These are phyloP conservation scores for Volvox africanus DNA, from an alignment of 139 green algal species.

Conservation along the genomic window DNA sequence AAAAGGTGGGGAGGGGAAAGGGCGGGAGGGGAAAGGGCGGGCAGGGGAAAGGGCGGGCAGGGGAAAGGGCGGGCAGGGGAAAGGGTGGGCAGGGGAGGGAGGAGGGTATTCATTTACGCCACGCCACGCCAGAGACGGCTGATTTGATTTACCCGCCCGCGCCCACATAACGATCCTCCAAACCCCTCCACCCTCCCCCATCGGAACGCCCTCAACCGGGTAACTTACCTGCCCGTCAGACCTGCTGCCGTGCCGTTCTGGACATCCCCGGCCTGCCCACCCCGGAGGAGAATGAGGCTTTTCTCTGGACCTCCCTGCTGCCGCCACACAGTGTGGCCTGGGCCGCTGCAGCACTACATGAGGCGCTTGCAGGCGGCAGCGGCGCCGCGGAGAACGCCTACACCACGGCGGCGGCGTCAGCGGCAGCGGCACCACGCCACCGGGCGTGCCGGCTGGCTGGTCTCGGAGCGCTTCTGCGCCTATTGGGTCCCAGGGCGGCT, in stretches of 20 bases:
- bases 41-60: too few species aligned
- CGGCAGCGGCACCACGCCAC: conserved; percentile 9
- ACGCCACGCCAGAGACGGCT: too few species aligned
- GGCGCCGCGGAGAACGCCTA: neutral
- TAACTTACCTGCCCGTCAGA: neutral
- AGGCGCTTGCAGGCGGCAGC: neutral
- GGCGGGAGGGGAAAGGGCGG: too few species aligned
- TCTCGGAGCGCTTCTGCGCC: conserved; percentile 19
- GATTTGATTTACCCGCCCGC: too few species aligned
- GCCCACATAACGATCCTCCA: too few species aligned
- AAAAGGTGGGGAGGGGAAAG: too few species aligned
- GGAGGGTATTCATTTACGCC: too few species aligned
- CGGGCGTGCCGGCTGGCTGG: conserved; percentile 22
- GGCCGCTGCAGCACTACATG: neutral
- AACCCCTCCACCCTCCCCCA: too few species aligned
- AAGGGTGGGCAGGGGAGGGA: too few species aligned
- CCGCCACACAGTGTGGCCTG: neutral
- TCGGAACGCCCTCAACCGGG: too few species aligned
- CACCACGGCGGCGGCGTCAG: neutral
- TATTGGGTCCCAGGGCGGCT: conserved; percentile 22
- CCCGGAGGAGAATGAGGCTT: conserved; percentile 6
- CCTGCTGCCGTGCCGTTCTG: neutral
- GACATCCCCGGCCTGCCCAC: conserved; percentile 8
- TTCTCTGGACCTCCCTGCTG: conserved; percentile 10
- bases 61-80: too few species aligned